phyloP scores from a whole-genome alignment of 2,329 filamentous ascomycete species.

The Penicillium sp. region DNA sequence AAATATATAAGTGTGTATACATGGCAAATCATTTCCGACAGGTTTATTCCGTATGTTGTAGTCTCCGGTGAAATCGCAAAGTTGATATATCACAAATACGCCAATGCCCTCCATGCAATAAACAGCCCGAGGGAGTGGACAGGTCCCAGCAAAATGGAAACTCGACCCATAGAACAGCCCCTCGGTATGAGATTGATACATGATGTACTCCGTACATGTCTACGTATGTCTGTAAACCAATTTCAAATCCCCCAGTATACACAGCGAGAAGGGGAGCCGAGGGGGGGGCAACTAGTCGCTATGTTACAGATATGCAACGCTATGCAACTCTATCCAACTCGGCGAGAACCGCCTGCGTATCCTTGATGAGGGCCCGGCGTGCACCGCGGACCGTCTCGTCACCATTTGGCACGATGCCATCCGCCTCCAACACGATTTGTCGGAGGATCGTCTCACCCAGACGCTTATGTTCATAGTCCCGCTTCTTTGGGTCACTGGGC shows the following conservation, averaged over 20 bases:
- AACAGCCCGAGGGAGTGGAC: background rate
- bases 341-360: slow-evolving; percentile 41
- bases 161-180: background rate
- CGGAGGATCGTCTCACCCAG: slow-evolving; percentile 44
- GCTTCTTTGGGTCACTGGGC: slow-evolving; percentile 39
- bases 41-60: background rate
- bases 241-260: background rate
- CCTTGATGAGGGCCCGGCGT: slow-evolving; percentile 42
- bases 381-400: slow-evolving; percentile 56
- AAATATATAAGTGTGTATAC: background rate
- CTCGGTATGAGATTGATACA: background rate
- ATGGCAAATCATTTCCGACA: slow-evolving; percentile 3
- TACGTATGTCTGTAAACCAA: background rate
- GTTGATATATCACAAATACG: slow-evolving; percentile 6
- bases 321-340: slow-evolving; percentile 36
- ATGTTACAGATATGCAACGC: slow-evolving; percentile 4
- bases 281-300: background rate
- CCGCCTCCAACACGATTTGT: slow-evolving; percentile 54
- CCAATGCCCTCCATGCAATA: slow-evolving; percentile 6
- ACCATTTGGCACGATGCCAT: slow-evolving; percentile 72
- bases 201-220: background rate
- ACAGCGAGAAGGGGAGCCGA: background rate
- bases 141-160: slow-evolving; percentile 1
- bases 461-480: slow-evolving; percentile 44
- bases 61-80: slow-evolving; percentile 1